Base-by-base conservation (phyloP, 1,284 basidiomycete genomes). In the Thelephora terrestris region DNA sequence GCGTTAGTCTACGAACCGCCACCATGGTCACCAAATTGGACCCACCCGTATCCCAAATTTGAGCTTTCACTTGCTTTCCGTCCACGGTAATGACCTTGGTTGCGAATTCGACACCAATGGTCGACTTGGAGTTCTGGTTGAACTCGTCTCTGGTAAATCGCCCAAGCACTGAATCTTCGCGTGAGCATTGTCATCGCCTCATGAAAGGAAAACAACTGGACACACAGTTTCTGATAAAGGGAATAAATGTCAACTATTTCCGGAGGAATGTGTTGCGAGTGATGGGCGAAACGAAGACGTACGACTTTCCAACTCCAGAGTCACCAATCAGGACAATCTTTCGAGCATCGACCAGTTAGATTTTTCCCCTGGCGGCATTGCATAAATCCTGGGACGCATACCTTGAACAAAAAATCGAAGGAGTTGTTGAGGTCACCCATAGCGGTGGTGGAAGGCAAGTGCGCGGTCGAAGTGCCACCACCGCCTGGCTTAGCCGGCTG, bases 71-170 rank as follows among this genome's bases (percentile, higher is more conserved):
- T 4, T 87, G 95, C 82, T 99, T 99, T 42, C 84, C 81, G 66
- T 98, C 95, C 16, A 98, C 91, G 55, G 80, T 87, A 67, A 95
- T 92, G 45, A 91, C 92, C 61, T 95, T 81, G 45, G 95, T 98
- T 7, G 95, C 95, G 64, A 99, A 99, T 70, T 99, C 96, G 60
- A 99, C 96, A 51, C 95, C 95, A 67, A 99, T 99, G 18, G 95
- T 99, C 53, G 93, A 96, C 73, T 98, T 98, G 53, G 91, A 94
- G 65, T 99, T 95, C 61, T 96, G 79, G 74, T 95, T 96, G 81
- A 99, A 99, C 71, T 98, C 95, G 66, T 98, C 98, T 57, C 95
- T 83, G 56, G 95, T 99, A 81, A 99, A 99, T 65, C 93, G 90
- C 69, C 91, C 85, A 59, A 88, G 85, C 66, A 87, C 84, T 87